Percentiles rank a stretch among this genome's conserved stretches.
phyloP scores from a whole-genome alignment of 306 rosid genomes.

The Cucumis sativus region DNA sequence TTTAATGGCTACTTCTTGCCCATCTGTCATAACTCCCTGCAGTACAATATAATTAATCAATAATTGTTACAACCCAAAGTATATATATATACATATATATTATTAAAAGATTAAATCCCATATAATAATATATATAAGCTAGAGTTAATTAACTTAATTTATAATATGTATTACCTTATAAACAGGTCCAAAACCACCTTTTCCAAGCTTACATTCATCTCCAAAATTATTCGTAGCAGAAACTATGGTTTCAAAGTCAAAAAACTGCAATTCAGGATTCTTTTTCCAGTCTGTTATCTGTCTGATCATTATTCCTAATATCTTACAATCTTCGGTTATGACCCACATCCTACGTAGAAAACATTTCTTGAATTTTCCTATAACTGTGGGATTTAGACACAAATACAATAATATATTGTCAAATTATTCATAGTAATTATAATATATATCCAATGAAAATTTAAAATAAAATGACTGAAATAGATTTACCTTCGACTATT shows the following conservation, averaged over 20 bases:
- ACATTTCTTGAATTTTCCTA: neutral
- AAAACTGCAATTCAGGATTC: neutral
- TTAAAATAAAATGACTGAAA: too few relatives aligned
- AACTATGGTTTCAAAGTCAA: neutral
- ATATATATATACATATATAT: too few relatives aligned
- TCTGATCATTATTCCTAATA: neutral
- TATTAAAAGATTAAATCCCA: too few relatives aligned
- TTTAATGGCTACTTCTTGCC: conserved; percentile 30
- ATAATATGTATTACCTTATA: too few relatives aligned
- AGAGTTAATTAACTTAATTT: too few relatives aligned
- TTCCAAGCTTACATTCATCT: neutral
- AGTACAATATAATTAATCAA: too few relatives aligned
- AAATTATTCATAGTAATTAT: too few relatives aligned
- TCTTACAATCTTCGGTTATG: neutral
- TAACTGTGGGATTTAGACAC: neutral
- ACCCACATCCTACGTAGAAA: neutral
- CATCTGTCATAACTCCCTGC: conserved; percentile 19
- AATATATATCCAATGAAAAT: too few relatives aligned
- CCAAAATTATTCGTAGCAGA: neutral
- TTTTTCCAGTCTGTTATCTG: neutral
- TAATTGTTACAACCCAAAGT: too few relatives aligned
- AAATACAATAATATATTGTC: neutral
- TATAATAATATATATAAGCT: too few relatives aligned
- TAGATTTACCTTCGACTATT: too few relatives aligned
- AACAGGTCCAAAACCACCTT: too few relatives aligned